Evolutionary conservation across 73 alveolate genomes (phyloP), one percentile per base, ranked within the genome.

Genomic region (Paramecium octaurelia): DNA sequence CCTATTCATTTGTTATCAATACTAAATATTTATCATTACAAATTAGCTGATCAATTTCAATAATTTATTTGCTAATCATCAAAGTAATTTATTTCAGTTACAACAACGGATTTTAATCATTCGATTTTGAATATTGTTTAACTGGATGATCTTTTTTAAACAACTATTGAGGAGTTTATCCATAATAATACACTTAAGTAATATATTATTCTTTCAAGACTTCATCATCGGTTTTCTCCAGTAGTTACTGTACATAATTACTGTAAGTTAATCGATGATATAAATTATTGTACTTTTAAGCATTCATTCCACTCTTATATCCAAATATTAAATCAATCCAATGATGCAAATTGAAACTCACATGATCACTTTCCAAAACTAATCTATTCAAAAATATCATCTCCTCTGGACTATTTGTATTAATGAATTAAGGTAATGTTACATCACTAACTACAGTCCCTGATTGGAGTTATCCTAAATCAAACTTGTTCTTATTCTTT

Each of bases 251-350:
- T 2, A 57, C 40, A 40, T 64, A 88, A 60, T 92, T 95, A 64
- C 95, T 97, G 96, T 96, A 96, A 8, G 98, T 86, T 44, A 92
- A 92, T 46, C 92, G 75, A 71, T 87, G 92, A 91, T 85, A 96
- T 38, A 96, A 88, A 96, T 96, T 96, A 54, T 88, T 54, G 35
- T 86, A 93, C 84, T 94, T 76, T 64, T 87, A 14, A 6, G 86
- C 94, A 71, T 89, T 93, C 27, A 95, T 85, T 16, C 98, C 98
- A 75, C 93, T 92, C 43, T 96, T 95, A 70, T 91, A 92, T 34
- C 99, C 99, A 93, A 96, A 96, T 42, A 96, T 96, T 42, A 96
- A 89, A 95, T 96, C 98, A 91, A 96, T 96, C 98, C 99, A 96
- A 64, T 90, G 85, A 94, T 95, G 95, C 24, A 96, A 85, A 86